Evolutionary conservation across 2,329 filamentous ascomycete species (phyloP), one percentile per base, ranked within the genome.

Genomic region (Arthrobotrys sphaeroides): DNA sequence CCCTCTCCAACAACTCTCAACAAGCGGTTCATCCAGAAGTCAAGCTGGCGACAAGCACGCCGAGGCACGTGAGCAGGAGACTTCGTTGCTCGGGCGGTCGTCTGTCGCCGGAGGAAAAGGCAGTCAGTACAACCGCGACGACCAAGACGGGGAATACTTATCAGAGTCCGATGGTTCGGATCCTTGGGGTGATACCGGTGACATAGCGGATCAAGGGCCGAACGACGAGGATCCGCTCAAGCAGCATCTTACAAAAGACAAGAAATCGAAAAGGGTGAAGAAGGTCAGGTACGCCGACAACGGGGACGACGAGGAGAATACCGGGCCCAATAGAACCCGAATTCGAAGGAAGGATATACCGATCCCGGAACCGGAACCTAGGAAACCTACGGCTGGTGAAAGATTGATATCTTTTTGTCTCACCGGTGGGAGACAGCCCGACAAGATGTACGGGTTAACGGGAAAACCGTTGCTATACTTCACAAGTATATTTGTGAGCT

Each of bases 401-500:
- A 60, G 51, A 40, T 83, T 91, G 78, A 84, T 98, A 80, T 92
- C 91, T 79, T 83, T 86, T 85, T 90, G 96, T 87, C 97, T 99
- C 94, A 89, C 93, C 79, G 89, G 90, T 82, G 89, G 91, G 82
- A 84, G 85, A 62, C 85, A 85, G 78, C 87, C 89, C 79, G 86
- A 88, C 81, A 89, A 91, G 82, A 90, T 93, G 81, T 91, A 95
- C 85, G 95, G 95, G 86, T 88, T 99, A 80, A 96, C 96, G 80
- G 95, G 95, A 85, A 97, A 96, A 86, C 90, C 94, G 84, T 86
- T 99, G 81, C 88, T 99, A 90, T 97, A 97, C 82, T 97, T 97
- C 82, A 97, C 94, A 55, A 97, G 92, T 84, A 91, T 97, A 51
- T 92, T 94, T 81, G 91, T 94, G 77, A 94, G 91, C 70, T 84